Evolutionary conservation across 202 grass and related monocot genomes (phyloP).

Genomic region (Musa balbisiana): DNA sequence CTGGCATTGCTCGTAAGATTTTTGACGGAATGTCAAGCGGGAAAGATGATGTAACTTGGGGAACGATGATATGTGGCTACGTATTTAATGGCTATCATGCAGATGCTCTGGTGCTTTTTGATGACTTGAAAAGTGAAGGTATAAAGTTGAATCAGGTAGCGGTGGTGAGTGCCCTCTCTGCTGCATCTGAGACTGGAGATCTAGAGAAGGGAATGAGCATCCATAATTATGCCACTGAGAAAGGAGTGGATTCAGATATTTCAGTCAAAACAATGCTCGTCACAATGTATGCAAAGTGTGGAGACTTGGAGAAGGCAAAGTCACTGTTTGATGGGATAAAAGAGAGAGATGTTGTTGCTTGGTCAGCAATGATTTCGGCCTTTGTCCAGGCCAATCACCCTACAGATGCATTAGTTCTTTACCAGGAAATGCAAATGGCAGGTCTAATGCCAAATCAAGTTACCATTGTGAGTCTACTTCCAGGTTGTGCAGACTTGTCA

Average conservation of each 20-base stretch:
- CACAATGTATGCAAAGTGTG: slow-evolving; percentile 37
- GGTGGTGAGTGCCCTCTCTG: slow-evolving; percentile 31
- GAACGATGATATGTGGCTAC: slow-evolving; percentile 23
- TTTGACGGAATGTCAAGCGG: slow-evolving; percentile 10
- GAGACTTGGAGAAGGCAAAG: slow-evolving; percentile 33
- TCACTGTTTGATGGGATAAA: slow-evolving; percentile 29
- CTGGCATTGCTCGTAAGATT: slow-evolving; percentile 10
- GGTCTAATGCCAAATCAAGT: slow-evolving; percentile 33
- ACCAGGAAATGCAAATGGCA: slow-evolving; percentile 32
- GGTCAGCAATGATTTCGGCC: slow-evolving; percentile 40
- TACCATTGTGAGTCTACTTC: slow-evolving; percentile 32
- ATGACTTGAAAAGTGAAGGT: slow-evolving; percentile 27
- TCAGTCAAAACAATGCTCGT: slow-evolving; percentile 32
- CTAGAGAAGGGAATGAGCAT: slow-evolving; percentile 15
- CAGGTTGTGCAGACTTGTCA: slow-evolving; percentile 35
- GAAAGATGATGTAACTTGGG: slow-evolving; percentile 26
- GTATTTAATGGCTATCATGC: slow-evolving; percentile 9
- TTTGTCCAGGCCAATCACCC: slow-evolving; percentile 28
- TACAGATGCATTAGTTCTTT: slow-evolving; percentile 23
- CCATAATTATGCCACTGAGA: slow-evolving; percentile 23
- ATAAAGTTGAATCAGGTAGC: slow-evolving; percentile 34
- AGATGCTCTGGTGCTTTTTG: slow-evolving; percentile 32
- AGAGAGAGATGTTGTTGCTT: slow-evolving; percentile 37
- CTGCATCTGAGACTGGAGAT: slow-evolving; percentile 33
- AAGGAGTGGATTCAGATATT: slow-evolving; percentile 26